A percentile compares a stretch with the other conserved stretches of the same genome.
Conservation (phyloP, 768 basidiomycete species). For the Boletus reticulatus region DNA sequence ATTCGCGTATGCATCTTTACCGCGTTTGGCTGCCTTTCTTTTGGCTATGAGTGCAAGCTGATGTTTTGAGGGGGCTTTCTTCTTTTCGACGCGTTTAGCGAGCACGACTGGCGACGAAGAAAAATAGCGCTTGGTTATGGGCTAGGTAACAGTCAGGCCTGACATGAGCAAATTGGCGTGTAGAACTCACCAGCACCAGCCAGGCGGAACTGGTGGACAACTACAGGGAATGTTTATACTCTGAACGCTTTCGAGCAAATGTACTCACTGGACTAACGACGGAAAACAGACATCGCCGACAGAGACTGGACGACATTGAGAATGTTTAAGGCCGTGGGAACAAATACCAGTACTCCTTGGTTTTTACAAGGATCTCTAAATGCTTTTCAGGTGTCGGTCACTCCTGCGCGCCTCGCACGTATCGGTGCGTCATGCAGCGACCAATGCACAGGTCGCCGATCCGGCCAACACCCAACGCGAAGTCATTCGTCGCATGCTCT, state of each 20-base stretch:
- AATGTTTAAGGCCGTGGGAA: slow-evolving; percentile 24
- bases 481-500: slow-evolving; percentile 74
- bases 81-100: slow-evolving; percentile 49
- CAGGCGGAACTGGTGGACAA: slow-evolving; percentile 40
- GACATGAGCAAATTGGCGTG: not conserved
- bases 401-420: slow-evolving; percentile 31
- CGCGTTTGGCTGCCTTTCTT: slow-evolving; percentile 53
- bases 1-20: slow-evolving; percentile 54
- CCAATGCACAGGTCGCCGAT: slow-evolving; percentile 22
- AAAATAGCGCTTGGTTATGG: slow-evolving; percentile 36
- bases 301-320: slow-evolving; percentile 24
- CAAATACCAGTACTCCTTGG: not conserved
- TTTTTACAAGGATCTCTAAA: slow-evolving; percentile 9
- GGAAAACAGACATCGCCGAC: slow-evolving; percentile 24
- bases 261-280: slow-evolving; percentile 17
- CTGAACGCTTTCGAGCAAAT: not conserved
- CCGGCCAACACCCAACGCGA: slow-evolving; percentile 62
- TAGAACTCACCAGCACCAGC: slow-evolving; percentile 5
- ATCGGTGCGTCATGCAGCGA: slow-evolving; percentile 43
- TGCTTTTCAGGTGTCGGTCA: slow-evolving; percentile 28
- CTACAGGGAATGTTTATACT: not conserved
- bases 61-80: slow-evolving; percentile 66
- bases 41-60: slow-evolving; percentile 63
- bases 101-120: slow-evolving; percentile 47
- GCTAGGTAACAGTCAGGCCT: not conserved